phyloP scores from a whole-genome alignment of 2,329 filamentous ascomycete genomes.

The Penicillium paneum region DNA sequence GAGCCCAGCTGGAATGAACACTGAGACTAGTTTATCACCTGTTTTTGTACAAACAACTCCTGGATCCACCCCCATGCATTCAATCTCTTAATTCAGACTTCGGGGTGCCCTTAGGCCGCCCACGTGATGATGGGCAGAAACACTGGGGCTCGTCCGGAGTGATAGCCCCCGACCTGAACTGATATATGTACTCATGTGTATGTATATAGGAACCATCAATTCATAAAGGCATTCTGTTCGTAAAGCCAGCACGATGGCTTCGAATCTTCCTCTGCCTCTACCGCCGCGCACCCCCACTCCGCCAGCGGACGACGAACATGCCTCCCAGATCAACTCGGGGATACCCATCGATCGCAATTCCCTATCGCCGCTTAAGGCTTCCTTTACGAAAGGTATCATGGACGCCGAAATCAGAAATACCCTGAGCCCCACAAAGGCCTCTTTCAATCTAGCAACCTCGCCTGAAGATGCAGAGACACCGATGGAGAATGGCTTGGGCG shows the following conservation, averaged over 20 bases:
- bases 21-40: too few relatives aligned
- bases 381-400: constrained; percentile 29
- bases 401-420: constrained; percentile 24
- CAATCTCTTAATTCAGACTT: not conserved
- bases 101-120: not conserved
- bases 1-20: not conserved
- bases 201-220: constrained; percentile 3
- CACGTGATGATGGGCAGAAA: constrained; percentile 12
- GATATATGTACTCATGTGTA: not conserved
- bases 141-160: constrained; percentile 1
- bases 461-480: constrained; percentile 25
- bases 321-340: constrained; percentile 21
- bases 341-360: constrained; percentile 44
- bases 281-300: constrained; percentile 65
- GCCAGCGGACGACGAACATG: constrained; percentile 49
- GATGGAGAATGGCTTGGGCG: constrained; percentile 28
- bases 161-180: not conserved
- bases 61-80: constrained; percentile 4
- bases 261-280: constrained; percentile 56
- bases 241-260: constrained; percentile 50
- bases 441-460: constrained; percentile 35
- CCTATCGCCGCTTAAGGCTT: constrained; percentile 48
- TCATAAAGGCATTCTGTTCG: constrained; percentile 10
- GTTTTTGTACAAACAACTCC: not conserved
- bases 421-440: constrained; percentile 34